Conservation (phyloP, 495 filamentous ascomycete species). For the Annulohypoxylon moriforme region DNA sequence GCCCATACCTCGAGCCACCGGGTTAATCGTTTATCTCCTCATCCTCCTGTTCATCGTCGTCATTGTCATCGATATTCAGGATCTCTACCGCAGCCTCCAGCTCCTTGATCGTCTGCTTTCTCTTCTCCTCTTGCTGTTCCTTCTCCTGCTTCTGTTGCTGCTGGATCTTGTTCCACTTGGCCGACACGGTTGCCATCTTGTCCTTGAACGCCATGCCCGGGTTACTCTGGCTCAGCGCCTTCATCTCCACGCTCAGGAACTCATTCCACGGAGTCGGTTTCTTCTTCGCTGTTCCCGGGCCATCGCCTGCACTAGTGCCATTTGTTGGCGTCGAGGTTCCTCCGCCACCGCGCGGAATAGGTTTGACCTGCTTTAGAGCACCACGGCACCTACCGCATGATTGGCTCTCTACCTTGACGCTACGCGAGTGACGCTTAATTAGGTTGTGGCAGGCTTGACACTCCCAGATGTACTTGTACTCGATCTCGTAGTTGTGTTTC, state of each 20-base stretch:
- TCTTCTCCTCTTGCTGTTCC: neutral
- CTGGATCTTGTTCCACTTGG: conserved; percentile 31
- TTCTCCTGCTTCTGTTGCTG: conserved; percentile 15
- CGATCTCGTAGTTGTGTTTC: conserved; percentile 86
- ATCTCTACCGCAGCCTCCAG: conserved; percentile 22
- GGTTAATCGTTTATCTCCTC: neutral
- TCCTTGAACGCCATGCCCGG: conserved; percentile 65
- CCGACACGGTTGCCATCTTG: conserved; percentile 68
- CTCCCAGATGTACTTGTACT: conserved; percentile 88
- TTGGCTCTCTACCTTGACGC: conserved; percentile 73
- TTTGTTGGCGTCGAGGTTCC: neutral
- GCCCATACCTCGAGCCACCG: neutral
- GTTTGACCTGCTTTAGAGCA: conserved; percentile 79
- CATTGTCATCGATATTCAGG: conserved; percentile 36
- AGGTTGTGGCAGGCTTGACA: conserved; percentile 74
- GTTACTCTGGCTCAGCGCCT: conserved; percentile 60
- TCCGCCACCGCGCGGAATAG: conserved; percentile 68
- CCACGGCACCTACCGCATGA: conserved; percentile 78
- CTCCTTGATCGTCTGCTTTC: conserved; percentile 13
- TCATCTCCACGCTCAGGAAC: conserved; percentile 70
- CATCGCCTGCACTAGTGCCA: conserved; percentile 25
- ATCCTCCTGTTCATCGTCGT: conserved; percentile 16
- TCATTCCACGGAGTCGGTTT: conserved; percentile 68
- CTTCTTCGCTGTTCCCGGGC: conserved; percentile 19
- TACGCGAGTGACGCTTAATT: conserved; percentile 85